Conservation (phyloP, 768 basidiomycete genomes). For the Serendipita sp. region DNA sequence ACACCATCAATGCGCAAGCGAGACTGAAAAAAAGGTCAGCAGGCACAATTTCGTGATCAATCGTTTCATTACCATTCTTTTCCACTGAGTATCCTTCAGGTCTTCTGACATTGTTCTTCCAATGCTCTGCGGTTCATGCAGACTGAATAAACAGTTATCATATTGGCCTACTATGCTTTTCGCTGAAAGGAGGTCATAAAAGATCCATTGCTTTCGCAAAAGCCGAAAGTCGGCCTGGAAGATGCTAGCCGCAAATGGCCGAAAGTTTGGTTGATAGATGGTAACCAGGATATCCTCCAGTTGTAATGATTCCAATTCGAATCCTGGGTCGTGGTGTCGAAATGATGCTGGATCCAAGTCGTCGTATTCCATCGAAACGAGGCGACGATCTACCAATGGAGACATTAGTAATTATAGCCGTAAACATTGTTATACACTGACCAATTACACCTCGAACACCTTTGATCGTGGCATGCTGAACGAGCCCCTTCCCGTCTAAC, state of each 20-base stretch:
- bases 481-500: slow-evolving; percentile 88
- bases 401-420: background rate
- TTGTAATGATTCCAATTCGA: slow-evolving; percentile 76
- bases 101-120: slow-evolving; percentile 80
- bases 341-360: slow-evolving; percentile 66
- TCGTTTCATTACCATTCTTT: slow-evolving; percentile 55
- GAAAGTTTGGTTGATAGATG: slow-evolving; percentile 87
- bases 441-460: slow-evolving; percentile 90
- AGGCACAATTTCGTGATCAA: slow-evolving; percentile 5
- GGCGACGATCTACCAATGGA: slow-evolving; percentile 52
- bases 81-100: slow-evolving; percentile 67
- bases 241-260: slow-evolving; percentile 82
- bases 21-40: slow-evolving; percentile 33
- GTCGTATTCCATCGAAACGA: slow-evolving; percentile 57
- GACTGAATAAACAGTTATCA: slow-evolving; percentile 91
- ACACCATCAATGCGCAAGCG: slow-evolving; percentile 95
- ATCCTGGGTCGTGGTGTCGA: slow-evolving; percentile 65
- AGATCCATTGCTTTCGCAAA: slow-evolving; percentile 85
- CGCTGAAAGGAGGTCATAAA: slow-evolving; percentile 87
- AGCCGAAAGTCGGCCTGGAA: slow-evolving; percentile 78
- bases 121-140: slow-evolving; percentile 92
- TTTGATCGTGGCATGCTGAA: slow-evolving; percentile 80
- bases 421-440: slow-evolving; percentile 21
- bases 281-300: slow-evolving; percentile 89
- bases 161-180: slow-evolving; percentile 95